Base-by-base conservation (phyloP, 495 filamentous ascomycete species). In the Neurospora sp. region DNA sequence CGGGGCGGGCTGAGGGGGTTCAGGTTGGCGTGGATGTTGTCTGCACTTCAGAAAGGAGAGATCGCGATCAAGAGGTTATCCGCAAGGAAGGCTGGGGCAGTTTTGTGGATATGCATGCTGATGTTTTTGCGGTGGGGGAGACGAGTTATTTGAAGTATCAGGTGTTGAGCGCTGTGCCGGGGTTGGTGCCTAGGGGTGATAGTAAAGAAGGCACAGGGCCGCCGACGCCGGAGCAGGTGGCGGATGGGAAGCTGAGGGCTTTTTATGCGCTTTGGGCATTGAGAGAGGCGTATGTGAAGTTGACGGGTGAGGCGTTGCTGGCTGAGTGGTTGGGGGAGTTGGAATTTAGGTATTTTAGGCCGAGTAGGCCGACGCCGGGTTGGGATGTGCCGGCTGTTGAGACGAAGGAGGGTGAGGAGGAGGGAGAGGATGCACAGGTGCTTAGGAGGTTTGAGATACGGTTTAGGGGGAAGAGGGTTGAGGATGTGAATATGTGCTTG, bases 191-290 rank as follows among this genome's bases (percentile, higher is more conserved):
- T 35, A 14, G 20, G 49, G 49, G 5, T 60, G 0, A 14, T 11
- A 0, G 3, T 10, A 49, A 27, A 35, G 42, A 35, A 35, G 35
- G 35, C 35, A 35, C 35, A 35, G n/a, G 18, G 18, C 74, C 75
- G 27, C 73, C 74, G 31, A 74, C 74, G 39, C 72, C 70, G 27
- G 80, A 79, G 54, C 75, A 78, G 62, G 72, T 76, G 3, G 46
- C 75, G 4, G 82, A 83, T 69, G 80, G 72, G 42, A 81, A 80
- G 77, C 84, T 96, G 54, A 86, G 94, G 3, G 84, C 90, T 6
- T 98, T 98, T 81, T 97, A 96, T 78, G 90, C 94, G 3, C 92
- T 91, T 76, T 97, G 93, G 93, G 93, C 91, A 72, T 85, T 96
- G 72, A 92, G 96, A 76, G 94, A 97, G 83, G 92, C 94, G 1